A percentile compares a stretch with the other conserved stretches of the same genome.
Evolutionary conservation across 345 rosid species (phyloP).

Genomic region (Citrus hindsii): DNA sequence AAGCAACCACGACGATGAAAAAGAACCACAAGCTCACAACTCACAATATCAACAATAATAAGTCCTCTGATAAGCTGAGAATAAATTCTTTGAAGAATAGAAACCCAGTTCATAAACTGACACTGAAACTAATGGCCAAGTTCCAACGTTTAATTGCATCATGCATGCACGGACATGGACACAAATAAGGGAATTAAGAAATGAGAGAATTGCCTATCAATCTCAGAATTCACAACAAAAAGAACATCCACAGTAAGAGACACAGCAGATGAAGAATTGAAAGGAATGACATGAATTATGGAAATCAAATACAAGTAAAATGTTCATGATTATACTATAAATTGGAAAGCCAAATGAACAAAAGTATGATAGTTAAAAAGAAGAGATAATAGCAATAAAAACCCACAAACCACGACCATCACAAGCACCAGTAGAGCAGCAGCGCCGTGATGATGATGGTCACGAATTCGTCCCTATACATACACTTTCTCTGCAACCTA

Average conservation of each 20-base stretch:
- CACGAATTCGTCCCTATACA: slow-evolving; percentile 57
- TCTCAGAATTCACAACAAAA: not conserved
- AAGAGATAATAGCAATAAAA: slow-evolving; percentile 41
- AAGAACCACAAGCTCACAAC: not conserved
- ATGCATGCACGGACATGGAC: not conserved
- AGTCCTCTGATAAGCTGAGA: not conserved
- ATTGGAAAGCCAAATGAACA: slow-evolving; percentile 17
- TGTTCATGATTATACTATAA: slow-evolving; percentile 43
- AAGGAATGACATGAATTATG: slow-evolving; percentile 27
- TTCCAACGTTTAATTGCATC: not conserved
- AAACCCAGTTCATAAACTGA: not conserved
- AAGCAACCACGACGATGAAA: not conserved
- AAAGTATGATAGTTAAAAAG: slow-evolving; percentile 41
- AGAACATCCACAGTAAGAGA: not conserved
- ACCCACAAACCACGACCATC: slow-evolving; percentile 35
- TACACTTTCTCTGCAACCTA: slow-evolving; percentile 57
- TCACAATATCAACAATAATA: not conserved
- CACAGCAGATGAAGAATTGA: not conserved
- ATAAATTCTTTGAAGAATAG: not conserved
- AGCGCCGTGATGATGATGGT: slow-evolving; percentile 28
- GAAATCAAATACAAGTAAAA: slow-evolving; percentile 45
- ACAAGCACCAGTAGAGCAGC: slow-evolving; percentile 10
- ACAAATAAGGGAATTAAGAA: not conserved
- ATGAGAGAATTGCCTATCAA: not conserved
- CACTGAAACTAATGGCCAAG: not conserved